Evolutionary conservation across 306 rosid species (phyloP), one percentile per base, ranked within the genome.

Genomic region (Fragaria nilgerrensis): DNA sequence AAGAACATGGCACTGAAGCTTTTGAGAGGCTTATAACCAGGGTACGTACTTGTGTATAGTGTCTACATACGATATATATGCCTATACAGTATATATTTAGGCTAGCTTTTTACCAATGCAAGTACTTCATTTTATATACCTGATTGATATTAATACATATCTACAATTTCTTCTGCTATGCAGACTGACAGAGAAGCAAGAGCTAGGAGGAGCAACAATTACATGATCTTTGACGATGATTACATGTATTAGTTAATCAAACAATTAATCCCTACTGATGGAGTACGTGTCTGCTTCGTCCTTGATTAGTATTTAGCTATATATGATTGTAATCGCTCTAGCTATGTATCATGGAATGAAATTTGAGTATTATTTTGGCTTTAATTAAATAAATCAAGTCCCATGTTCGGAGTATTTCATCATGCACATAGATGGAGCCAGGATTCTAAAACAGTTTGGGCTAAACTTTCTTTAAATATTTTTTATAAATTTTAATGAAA

Each of bases 211-310:
- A 86, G 70, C 82, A 85, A 80, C 83, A 92, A 89, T 74, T 75
- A 88, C 84, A 87, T 82, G 91, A 88, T 88, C 79, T 93, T 88
- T 80, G 90, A 91, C 77, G 93, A 91, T 80, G 97, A 93, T 85
- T 89, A 81, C 44, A 76, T 68, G 75, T 86, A 86, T 55, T 86
- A 20, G 23, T 10, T 11, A 7, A 32, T 13, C 8, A 58, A 23
- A 9, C 16, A 16, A 32, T 63, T 8, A 32, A 29, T 32, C 22
- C 3, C 67, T 58, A 58, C 34, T 58, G 34, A 9, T 4, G 34
- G 64, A 62, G n/a, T 5, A 32, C 4, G n/a, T 14, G 17, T 62
- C 67, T 14, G n/a, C 17, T 62, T 27, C 5, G 67, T 62, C 19
- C 39, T 25, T 27, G 65, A 41, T 9, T 56, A 27, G n/a, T 12